Evolutionary conservation across 208 protist species (phyloP), one percentile per base, ranked within the genome.

Genomic region (Leishmania guyanensis): DNA sequence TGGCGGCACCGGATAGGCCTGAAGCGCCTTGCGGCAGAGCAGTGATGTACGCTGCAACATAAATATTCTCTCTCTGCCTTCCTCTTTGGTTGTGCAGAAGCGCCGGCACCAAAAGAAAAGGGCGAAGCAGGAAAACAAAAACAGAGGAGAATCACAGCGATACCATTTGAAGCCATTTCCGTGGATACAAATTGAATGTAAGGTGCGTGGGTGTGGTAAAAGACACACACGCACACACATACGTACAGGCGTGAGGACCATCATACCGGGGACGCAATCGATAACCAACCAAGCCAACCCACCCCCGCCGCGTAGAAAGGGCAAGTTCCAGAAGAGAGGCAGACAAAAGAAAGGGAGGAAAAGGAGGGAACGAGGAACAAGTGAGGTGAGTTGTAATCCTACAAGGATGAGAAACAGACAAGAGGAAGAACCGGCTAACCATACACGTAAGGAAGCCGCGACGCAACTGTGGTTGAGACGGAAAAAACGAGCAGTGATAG

Each of bases 1-100:
- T 14, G 95, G 95, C 50, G 93, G 89, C 53, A 96, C 92, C 58
- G 95, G 95, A 79, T 97, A 98, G 6, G 88, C 69, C 81, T 95
- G 87, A 53, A 96, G 80, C 26, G 91, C 72, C 86, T 95, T 95
- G 3, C 92, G 86, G 36, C 74, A 88, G 74, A 93, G 83, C 46
- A 80, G 54, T 14, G 65, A 43, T 10, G 90, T 94, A 33, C 66
- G 68, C n/a, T 73, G 74, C 36, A 97, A 75, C 93, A 97, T 95
- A 0, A 29, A 51, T 33, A 46, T 3, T 20, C 51, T 56, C 39
- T 51, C 69, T 22, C 46, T 43, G 17, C 26, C 54, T 50, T 46
- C 17, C 36, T 54, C 48, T 77, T 14, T 54, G 51, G 17, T 43
- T 16, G 22, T n/a, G 5, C 43, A 53, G 46, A 48, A 73, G 48